Conservation (phyloP, 345 rosid species). For the Salix exigua region DNA sequence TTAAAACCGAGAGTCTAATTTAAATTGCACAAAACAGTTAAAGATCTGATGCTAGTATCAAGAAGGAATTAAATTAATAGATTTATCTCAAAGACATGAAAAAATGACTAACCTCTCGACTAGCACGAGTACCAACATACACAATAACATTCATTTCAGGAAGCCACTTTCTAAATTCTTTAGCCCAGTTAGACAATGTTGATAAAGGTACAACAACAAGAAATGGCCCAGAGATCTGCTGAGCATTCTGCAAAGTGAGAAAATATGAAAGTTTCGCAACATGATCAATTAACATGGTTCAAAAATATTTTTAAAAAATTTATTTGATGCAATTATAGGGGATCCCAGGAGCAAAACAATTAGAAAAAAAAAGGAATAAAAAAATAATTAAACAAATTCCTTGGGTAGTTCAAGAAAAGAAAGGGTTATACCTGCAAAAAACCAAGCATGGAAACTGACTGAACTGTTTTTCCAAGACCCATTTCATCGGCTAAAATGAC, state of each 20-base stretch:
- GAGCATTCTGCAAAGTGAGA: conserved; percentile 59
- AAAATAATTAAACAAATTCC: not conserved
- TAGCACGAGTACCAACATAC: conserved; percentile 97
- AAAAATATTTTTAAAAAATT: not conserved
- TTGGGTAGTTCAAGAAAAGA: not conserved
- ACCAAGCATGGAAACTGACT: conserved; percentile 99
- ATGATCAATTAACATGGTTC: not conserved
- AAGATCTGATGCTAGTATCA: too few relatives aligned
- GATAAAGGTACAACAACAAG: conserved; percentile 98
- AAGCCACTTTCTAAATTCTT: conserved; percentile 98
- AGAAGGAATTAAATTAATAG: not conserved
- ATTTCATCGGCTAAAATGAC: conserved; percentile 99
- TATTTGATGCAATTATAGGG: not conserved
- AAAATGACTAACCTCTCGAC: conserved; percentile 77
- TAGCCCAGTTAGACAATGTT: conserved; percentile 98
- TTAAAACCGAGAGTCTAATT: not conserved
- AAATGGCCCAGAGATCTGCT: conserved; percentile 94
- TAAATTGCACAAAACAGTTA: not conserved
- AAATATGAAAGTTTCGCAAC: not conserved
- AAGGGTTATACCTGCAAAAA: conserved; percentile 73
- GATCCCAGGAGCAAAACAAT: not conserved
- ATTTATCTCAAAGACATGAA: not conserved
- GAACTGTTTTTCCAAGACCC: conserved; percentile 99
- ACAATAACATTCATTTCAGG: conserved; percentile 87
- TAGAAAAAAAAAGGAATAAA: not conserved